These are phyloP conservation scores for Penicillium hesseltinei DNA, from an alignment of 2,329 filamentous ascomycete species.

Conservation along the genomic window DNA sequence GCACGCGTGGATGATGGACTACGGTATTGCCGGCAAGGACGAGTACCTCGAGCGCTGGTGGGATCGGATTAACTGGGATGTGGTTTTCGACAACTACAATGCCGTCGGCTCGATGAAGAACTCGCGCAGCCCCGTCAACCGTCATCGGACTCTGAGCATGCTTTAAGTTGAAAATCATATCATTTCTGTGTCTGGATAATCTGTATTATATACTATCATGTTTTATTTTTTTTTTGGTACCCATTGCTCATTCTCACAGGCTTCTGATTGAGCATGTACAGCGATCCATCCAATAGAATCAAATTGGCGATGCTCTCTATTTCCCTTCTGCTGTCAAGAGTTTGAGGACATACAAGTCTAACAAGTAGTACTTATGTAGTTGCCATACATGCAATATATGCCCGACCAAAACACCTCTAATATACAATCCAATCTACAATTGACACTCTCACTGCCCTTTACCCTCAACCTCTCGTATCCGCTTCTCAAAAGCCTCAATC, in stretches of 20 bases:
- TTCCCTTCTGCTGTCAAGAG: neutral
- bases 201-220: slow-evolving; percentile 28
- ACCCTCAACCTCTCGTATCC: slow-evolving; percentile 61
- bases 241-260: slow-evolving; percentile 8
- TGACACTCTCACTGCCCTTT: slow-evolving; percentile 8
- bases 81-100: slow-evolving; percentile 56
- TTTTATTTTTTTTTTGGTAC: slow-evolving; percentile 15
- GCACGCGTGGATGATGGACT: slow-evolving; percentile 86
- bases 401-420: slow-evolving; percentile 4
- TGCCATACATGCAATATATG: neutral
- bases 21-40: slow-evolving; percentile 71
- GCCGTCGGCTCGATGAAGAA: slow-evolving; percentile 29
- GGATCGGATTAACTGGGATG: slow-evolving; percentile 80
- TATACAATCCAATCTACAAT: slow-evolving; percentile 12
- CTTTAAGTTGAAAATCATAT: slow-evolving; percentile 20
- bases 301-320: slow-evolving; percentile 6
- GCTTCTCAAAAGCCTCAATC: slow-evolving; percentile 88
- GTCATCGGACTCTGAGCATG: slow-evolving; percentile 29
- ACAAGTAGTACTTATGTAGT: neutral
- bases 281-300: slow-evolving; percentile 18
- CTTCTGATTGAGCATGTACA: slow-evolving; percentile 18
- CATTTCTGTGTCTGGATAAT: slow-evolving; percentile 22
- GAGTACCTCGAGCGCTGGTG: slow-evolving; percentile 80
- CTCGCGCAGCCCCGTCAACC: slow-evolving; percentile 19
- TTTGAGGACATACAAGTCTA: neutral